These are phyloP conservation scores for Suhomyces bokatorum DNA, from an alignment of 1,139 yeast species.

Conservation along the genomic window DNA sequence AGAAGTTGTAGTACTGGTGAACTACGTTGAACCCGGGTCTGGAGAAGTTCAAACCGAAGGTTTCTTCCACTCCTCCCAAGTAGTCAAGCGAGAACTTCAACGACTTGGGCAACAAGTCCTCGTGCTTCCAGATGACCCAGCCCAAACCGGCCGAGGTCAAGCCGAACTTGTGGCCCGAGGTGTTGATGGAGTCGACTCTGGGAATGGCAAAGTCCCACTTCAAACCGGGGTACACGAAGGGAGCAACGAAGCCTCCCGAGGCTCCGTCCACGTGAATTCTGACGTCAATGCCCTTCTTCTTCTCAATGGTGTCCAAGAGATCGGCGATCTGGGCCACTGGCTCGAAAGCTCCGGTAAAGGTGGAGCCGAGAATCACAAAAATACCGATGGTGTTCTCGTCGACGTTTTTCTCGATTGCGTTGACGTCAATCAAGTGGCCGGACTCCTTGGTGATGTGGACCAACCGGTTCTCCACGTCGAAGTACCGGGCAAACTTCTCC, in stretches of 20 bases:
- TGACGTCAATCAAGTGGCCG: slow-evolving; percentile 64
- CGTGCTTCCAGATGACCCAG: slow-evolving; percentile 84
- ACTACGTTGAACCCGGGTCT: slow-evolving; percentile 92
- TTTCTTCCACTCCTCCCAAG: slow-evolving; percentile 86
- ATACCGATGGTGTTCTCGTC: slow-evolving; percentile 95
- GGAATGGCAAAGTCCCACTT: slow-evolving; percentile 81
- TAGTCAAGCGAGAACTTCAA: slow-evolving; percentile 79
- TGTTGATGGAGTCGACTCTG: slow-evolving; percentile 80
- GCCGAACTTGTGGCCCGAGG: slow-evolving; percentile 96
- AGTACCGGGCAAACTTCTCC: slow-evolving; percentile 91
- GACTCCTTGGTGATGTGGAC: slow-evolving; percentile 62
- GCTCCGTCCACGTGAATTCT: slow-evolving; percentile 96
- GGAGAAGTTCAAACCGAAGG: slow-evolving; percentile 83
- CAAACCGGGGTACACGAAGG: slow-evolving; percentile 72
- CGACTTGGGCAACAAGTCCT: slow-evolving; percentile 61
- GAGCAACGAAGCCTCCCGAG: slow-evolving; percentile 86
- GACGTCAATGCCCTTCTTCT: slow-evolving; percentile 63
- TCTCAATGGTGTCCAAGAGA: slow-evolving; percentile 66
- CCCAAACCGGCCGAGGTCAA: slow-evolving; percentile 89
- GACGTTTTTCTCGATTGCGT: slow-evolving; percentile 58
- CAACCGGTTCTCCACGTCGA: slow-evolving; percentile 84
- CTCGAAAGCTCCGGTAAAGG: slow-evolving; percentile 92
- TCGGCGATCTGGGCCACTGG: slow-evolving; percentile 62
- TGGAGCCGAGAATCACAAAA: slow-evolving; percentile 85
- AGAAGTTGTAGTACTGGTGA: slow-evolving; percentile 81